Base-by-base conservation (phyloP, 164 flowering plant species). In the Nelumbo lutea region DNA sequence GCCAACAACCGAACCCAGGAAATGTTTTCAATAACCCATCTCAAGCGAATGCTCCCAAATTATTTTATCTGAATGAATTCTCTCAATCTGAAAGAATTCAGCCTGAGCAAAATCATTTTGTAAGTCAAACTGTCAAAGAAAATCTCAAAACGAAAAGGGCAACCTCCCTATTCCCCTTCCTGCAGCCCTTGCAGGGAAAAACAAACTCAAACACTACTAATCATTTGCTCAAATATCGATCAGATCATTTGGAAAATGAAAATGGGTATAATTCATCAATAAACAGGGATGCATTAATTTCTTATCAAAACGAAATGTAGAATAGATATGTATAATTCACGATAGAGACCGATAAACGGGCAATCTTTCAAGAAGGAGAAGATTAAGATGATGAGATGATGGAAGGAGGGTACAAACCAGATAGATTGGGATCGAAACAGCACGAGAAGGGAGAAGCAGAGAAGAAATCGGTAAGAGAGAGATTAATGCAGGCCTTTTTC, bases 21-120 rank as follows among this genome's bases (percentile, higher is more conserved):
- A 68, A n/a, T 11, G 14, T 1, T 14, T 53, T 68, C 57, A 73
- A 57, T 41, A 27, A 7, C 38, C 52, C 76, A 73, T 67, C 43
- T 15, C 59, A 2, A 70, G 40, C 42, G 41, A 57, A 42, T 61
- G 13, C 66, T 61, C 47, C 66, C 48, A 52, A 72, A 10, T 39
- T 46, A 57, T 6, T 10, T 50, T 62, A 48, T 43, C 64, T 53
- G 46, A 67, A 9, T 11, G 14, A 11, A 67, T 61, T 13, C 42
- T 15, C 38, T 48, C 47, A 42, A 66, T 42, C 68, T 43, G n/a
- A 66, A 66, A 66, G 42, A 55, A 43, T 43, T n/a, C 15, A 52
- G 61, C 48, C 50, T 66, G 14, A 11, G 4, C 14, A 53, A 53
- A 53, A 53, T 53, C 2, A 53, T 4, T 2, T 53, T 53, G 14